Evolutionary conservation across 164 flowering plant genomes (phyloP), one percentile per base, ranked within the genome.

Genomic region (Umbellularia californica): DNA sequence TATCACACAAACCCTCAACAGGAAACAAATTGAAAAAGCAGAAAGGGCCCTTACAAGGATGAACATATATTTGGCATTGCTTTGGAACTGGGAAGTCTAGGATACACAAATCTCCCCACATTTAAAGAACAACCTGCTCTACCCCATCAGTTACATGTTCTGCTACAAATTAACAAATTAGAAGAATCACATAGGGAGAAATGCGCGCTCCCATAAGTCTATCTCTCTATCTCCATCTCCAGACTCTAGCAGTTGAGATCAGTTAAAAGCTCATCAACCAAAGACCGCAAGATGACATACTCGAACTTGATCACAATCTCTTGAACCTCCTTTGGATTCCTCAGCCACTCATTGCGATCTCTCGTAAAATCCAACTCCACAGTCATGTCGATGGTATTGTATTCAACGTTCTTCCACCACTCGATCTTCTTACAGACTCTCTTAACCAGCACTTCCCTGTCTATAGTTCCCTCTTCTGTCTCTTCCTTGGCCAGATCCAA

Each of bases 301-400:
- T 67, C 69, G 20, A 67, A 22, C 10, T 67, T 9, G 17, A 25
- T 2, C 15, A 20, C 69, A 17, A 67, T 67, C 35, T 67, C 69
- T 30, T 67, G 47, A 13, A 67, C 41, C 47, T 67, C 69, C 47
- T 30, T 28, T 25, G 35, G 69, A 67, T 67, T 67, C 69, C 69
- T 67, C 69, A 14, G 28, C 69, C 69, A 67, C n/a, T 67, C 69
- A 67, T 30, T 35, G 2, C 33, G 15, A 23, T 6, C 69, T 67
- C 23, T 67, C 7, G 22, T 30, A 19, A 67, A 33, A 19, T 33
- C 69, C 47, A 28, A 2, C 69, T 67, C 69, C 47, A 67, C 33
- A 2, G 3, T 28, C 41, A 28, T 15, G 20, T 30, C 50, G 22
- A 67, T 67, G 41, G n/a, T 33, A 30, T 67, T 67, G 15, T 22